Base-by-base conservation (phyloP, 768 basidiomycete species). In the Termitomyces sp. region DNA sequence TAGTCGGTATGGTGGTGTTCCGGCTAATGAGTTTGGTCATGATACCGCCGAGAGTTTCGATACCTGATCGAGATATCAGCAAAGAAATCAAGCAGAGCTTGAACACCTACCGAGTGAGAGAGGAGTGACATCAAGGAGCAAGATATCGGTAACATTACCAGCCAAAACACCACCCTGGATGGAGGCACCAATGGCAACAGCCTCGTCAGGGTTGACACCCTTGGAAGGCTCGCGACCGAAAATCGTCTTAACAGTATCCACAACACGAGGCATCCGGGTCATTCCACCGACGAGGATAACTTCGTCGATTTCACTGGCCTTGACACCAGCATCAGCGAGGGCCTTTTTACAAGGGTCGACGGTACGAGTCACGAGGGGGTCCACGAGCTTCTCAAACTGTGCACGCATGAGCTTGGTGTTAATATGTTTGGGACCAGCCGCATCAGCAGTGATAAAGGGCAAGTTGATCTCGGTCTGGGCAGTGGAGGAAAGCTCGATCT, bases 181-280 rank as follows among this genome's bases (percentile, higher is more conserved):
- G 43, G 96, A 87, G 39, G 97, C 97, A 70, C 97, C 97, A 59
- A 98, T 95, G 46, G 97, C 95, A 67, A 98, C 97, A 55, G 97
- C 97, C 76, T 98, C 96, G 63, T 99, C 97, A 53, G 97, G 97
- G 81, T 99, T 99, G 67, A 98, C 96, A 73, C 96, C 96, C 81
- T 98, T 99, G 75, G 86, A 90, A 22, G 97, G 95, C 22, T 99
- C 97, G 48, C 94, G 90, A 54, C 95, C 95, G 68, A 99, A 99
- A 68, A 97, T 82, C 16, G 71, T 67, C 82, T 95, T 95, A 68
- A 99, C 97, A 5, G 94, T 96, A 58, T 98, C 96, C 24, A 82
- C 81, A 34, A 99, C 96, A 66, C 85, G 85, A 48, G 97, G 97
- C 95, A 98, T 98, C 67, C 97, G 94, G 46, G 88, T 88, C 94